Evolutionary conservation across 2,329 filamentous ascomycete genomes (phyloP).

Genomic region (Stagonosporopsis vannaccii): DNA sequence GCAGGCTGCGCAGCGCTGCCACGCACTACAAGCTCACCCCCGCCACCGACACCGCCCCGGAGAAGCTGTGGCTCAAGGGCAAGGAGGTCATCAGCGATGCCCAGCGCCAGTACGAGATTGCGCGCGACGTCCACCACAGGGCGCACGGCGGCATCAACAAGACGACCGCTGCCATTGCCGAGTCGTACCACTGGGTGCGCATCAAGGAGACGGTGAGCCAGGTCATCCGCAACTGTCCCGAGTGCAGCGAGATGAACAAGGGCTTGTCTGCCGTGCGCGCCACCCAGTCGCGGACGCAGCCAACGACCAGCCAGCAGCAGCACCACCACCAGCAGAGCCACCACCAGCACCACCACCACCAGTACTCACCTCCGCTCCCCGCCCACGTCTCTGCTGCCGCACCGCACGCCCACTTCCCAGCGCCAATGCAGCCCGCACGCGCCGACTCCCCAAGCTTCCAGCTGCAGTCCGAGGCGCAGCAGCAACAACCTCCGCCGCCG

Average conservation of each 20-base stretch:
- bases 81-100: slow-evolving; percentile 96
- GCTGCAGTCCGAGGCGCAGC: slow-evolving; percentile 37
- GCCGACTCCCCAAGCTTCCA: slow-evolving; percentile 39
- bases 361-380: slow-evolving; percentile 7
- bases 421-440: not conserved
- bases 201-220: slow-evolving; percentile 98
- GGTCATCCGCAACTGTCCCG: slow-evolving; percentile 88
- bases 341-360: too few relatives aligned
- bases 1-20: slow-evolving; percentile 87
- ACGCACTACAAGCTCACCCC: slow-evolving; percentile 88
- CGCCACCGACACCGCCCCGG: slow-evolving; percentile 52
- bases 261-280: slow-evolving; percentile 37
- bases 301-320: slow-evolving; percentile 12
- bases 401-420: slow-evolving; percentile 2
- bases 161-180: slow-evolving; percentile 91
- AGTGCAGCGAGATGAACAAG: slow-evolving; percentile 77
- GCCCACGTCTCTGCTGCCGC: slow-evolving; percentile 4
- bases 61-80: slow-evolving; percentile 91
- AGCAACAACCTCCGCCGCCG: slow-evolving; percentile 38
- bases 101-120: slow-evolving; percentile 88
- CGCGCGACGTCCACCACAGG: slow-evolving; percentile 74
- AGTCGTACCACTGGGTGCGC: slow-evolving; percentile 95
- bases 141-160: slow-evolving; percentile 97
- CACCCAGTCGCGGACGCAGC: slow-evolving; percentile 25
- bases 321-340: too few relatives aligned